These are phyloP conservation scores for Phytophthora pini DNA, from an alignment of 352 stramenopile genomes.

Conservation along the genomic window DNA sequence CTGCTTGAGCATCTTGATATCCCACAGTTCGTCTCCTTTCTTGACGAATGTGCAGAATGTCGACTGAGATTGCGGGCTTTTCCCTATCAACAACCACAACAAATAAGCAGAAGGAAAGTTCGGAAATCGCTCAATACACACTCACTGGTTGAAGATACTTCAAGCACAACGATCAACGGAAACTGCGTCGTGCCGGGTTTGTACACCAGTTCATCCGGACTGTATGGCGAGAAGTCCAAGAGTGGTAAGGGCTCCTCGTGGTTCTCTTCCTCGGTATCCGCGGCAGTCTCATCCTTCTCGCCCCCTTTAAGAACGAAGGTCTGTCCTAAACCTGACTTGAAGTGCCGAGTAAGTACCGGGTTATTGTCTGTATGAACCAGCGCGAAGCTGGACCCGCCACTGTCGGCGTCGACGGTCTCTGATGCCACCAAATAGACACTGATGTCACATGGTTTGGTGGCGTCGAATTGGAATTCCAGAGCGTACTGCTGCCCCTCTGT, in stretches of 20 bases:
- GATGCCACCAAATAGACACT: conserved; percentile 66
- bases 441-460: conserved; percentile 74
- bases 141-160: conserved; percentile 57
- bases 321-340: conserved; percentile 58
- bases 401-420: conserved; percentile 76
- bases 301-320: conserved; percentile 45
- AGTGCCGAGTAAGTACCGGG: conserved; percentile 49
- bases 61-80: conserved; percentile 72
- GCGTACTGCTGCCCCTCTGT: conserved; percentile 34
- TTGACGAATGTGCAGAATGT: conserved; percentile 81
- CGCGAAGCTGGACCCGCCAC: conserved; percentile 63
- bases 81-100: conserved; percentile 17
- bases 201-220: conserved; percentile 53
- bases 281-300: conserved; percentile 10
- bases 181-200: conserved; percentile 51
- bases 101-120: conserved; percentile 11
- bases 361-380: conserved; percentile 55
- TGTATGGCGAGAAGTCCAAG: conserved; percentile 55
- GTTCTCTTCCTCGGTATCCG: conserved; percentile 5
- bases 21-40: conserved; percentile 49
- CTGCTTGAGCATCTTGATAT: conserved; percentile 86
- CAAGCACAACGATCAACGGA: conserved; percentile 73
- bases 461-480: conserved; percentile 83
- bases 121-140: not conserved
- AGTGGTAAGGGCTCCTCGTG: conserved; percentile 27